phyloP scores from a whole-genome alignment of 2,329 filamentous ascomycete genomes.

The Fusarium sp. region DNA sequence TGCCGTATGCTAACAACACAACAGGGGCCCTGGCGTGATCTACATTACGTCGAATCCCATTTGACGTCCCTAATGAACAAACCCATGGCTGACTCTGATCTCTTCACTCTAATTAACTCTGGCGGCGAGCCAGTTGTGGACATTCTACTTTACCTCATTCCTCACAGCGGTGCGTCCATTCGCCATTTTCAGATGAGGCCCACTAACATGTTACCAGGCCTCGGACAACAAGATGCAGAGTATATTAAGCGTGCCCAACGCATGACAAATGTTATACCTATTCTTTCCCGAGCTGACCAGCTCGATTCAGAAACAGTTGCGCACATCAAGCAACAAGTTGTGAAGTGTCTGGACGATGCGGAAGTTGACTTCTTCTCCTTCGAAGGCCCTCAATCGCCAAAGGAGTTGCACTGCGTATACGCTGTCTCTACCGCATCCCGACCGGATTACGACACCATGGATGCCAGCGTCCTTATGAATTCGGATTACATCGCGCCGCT shows the following conservation, averaged over 20 bases:
- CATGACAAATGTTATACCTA: constrained; percentile 85
- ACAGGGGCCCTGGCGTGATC: constrained; percentile 68
- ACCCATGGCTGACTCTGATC: constrained; percentile 76
- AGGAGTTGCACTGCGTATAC: constrained; percentile 65
- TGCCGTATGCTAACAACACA: constrained; percentile 54
- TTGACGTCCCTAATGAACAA: constrained; percentile 50
- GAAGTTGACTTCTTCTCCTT: constrained; percentile 76
- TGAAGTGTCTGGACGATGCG: constrained; percentile 65
- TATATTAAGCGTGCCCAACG: constrained; percentile 75
- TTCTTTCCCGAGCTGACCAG: constrained; percentile 82
- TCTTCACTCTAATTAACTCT: constrained; percentile 81
- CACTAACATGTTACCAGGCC: constrained; percentile 46
- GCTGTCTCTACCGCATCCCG: constrained; percentile 80
- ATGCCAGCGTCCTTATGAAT: constrained; percentile 92
- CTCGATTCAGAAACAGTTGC: constrained; percentile 68
- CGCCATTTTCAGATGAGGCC: neutral
- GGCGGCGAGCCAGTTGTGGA: constrained; percentile 88
- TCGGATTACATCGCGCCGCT: constrained; percentile 89
- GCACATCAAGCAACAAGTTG: constrained; percentile 69
- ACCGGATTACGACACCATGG: constrained; percentile 84
- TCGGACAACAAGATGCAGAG: constrained; percentile 67
- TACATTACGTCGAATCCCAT: constrained; percentile 75
- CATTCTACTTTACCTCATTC: constrained; percentile 83
- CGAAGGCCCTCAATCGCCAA: constrained; percentile 49
- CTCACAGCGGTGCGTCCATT: constrained; percentile 65